phyloP scores from a whole-genome alignment of 345 rosid genomes.

The Arabis alpina region DNA sequence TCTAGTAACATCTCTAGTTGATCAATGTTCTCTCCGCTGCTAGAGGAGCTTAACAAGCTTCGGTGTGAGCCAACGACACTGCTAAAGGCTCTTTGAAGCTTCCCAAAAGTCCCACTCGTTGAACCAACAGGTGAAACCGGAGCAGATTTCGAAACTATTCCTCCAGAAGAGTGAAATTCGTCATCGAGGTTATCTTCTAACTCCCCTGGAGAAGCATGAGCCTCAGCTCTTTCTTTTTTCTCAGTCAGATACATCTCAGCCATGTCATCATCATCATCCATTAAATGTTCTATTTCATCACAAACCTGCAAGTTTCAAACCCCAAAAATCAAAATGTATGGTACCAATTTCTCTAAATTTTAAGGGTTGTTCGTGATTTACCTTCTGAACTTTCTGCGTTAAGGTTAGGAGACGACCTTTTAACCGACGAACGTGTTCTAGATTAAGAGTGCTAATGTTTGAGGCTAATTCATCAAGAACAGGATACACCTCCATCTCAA shows the following conservation, averaged over 20 bases:
- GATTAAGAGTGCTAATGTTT: slow-evolving; percentile 79
- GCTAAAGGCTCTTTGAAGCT: slow-evolving; percentile 89
- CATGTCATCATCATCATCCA: slow-evolving; percentile 99
- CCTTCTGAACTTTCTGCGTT: slow-evolving; percentile 98
- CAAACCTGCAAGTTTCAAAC: slow-evolving; percentile 61
- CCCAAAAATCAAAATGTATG: slow-evolving; percentile 7
- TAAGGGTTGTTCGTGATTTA: slow-evolving; percentile 32
- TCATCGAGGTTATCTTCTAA: slow-evolving; percentile 48
- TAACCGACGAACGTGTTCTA: slow-evolving; percentile 86
- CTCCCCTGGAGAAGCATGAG: slow-evolving; percentile 55
- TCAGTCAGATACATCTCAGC: slow-evolving; percentile 98
- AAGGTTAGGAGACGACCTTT: slow-evolving; percentile 90
- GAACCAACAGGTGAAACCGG: slow-evolving; percentile 85
- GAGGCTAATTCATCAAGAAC: slow-evolving; percentile 88
- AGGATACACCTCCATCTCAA: slow-evolving; percentile 87
- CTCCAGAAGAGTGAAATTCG: slow-evolving; percentile 41
- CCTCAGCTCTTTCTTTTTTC: slow-evolving; percentile 77
- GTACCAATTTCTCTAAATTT: slow-evolving; percentile 1
- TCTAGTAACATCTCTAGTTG: slow-evolving; percentile 96
- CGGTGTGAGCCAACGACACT: slow-evolving; percentile 62
- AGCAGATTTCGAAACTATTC: slow-evolving; percentile 69
- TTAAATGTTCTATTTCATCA: slow-evolving; percentile 93
- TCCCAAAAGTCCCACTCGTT: slow-evolving; percentile 49
- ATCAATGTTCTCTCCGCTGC: slow-evolving; percentile 67
- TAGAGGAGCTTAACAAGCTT: slow-evolving; percentile 73